These are phyloP conservation scores for Chloranthus sessilifolius DNA, from an alignment of 164 flowering plant species.

Conservation along the genomic window DNA sequence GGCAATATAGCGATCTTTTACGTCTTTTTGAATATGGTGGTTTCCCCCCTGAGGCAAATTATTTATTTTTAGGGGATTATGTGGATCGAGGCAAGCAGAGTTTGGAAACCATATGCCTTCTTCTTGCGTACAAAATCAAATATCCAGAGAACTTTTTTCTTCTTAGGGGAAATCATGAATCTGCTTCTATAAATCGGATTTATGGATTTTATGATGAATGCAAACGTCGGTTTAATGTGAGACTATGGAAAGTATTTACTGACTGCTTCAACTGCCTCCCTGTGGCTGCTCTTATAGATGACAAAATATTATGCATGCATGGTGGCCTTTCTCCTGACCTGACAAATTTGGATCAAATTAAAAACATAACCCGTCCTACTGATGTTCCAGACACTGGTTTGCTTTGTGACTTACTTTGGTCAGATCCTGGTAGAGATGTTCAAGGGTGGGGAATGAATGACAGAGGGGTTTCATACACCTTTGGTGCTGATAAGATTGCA, in stretches of 20 bases:
- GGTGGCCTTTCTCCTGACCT: constrained; percentile 91
- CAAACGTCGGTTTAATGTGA: constrained; percentile 74
- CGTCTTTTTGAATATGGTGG: constrained; percentile 83
- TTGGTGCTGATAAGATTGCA: constrained; percentile 65
- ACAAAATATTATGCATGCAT: constrained; percentile 87
- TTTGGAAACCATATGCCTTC: constrained; percentile 76
- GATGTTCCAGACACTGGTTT: constrained; percentile 84
- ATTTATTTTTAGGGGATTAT: constrained; percentile 77
- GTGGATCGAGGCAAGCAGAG: constrained; percentile 90
- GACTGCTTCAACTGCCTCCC: constrained; percentile 87
- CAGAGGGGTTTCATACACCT: constrained; percentile 81
- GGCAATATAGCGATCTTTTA: constrained; percentile 74
- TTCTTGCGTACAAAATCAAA: constrained; percentile 78
- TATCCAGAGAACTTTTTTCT: constrained; percentile 80
- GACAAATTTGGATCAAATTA: constrained; percentile 57
- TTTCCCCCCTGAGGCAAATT: constrained; percentile 71
- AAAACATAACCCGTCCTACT: constrained; percentile 56
- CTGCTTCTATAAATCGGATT: constrained; percentile 77
- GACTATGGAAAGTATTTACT: constrained; percentile 69
- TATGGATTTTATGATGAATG: constrained; percentile 93
- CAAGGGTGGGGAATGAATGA: constrained; percentile 87
- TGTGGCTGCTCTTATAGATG: constrained; percentile 81
- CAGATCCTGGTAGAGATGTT: constrained; percentile 68
- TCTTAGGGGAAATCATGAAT: constrained; percentile 77
- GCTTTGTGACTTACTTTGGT: constrained; percentile 87